Evolutionary conservation across 2,329 filamentous ascomycete species (phyloP), one percentile per base, ranked within the genome.

Genomic region (Calonectria hawksworthii): DNA sequence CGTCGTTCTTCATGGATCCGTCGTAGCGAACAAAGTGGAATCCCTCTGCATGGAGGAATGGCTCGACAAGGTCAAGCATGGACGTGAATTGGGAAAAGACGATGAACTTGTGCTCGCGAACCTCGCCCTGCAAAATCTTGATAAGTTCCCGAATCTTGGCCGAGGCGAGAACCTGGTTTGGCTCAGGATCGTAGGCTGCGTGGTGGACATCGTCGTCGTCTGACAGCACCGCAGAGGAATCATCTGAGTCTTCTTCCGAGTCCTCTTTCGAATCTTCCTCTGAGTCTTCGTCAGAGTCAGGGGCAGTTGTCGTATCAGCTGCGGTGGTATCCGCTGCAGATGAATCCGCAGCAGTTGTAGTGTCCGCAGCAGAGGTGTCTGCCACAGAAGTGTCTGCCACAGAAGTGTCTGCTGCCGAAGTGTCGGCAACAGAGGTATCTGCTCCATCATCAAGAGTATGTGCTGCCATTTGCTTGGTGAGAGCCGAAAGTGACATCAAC

Each of bases 21-120:
- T 99, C 97, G 85, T 99, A 99, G 70, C 97, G 94, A 21, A 95
- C 95, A 83, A 94, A 98, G 75, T 90, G 90, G 84, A 98, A 93
- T 18, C 92, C 92, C 18, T 94, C 92, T 64, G 92, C 90, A 59
- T 90, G 89, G 74, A 99, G 89, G 85, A 99, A 98, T 2, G 97
- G 97, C 83, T 99, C 96, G 76, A 99, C 93, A 34, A 99, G 92
- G 86, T 99, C 95, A 59, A 99, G 92, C 97, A 99, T 99, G 0
- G 95, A 97, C 0, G 97, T 99, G 86, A 99, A 99, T 81, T 99
- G 95, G 1, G 96, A 98, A 86, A 99, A 99, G 77, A 99, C 96
- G 81, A 99, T 99, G 83, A 98, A 98, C 83, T 99, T 99, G 89
- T 98, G 95, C 74, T 95, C 89, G 2, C 90, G 87, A 0, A 93